Base-by-base conservation (phyloP, 306 rosid species). In the Comarum palustre region DNA sequence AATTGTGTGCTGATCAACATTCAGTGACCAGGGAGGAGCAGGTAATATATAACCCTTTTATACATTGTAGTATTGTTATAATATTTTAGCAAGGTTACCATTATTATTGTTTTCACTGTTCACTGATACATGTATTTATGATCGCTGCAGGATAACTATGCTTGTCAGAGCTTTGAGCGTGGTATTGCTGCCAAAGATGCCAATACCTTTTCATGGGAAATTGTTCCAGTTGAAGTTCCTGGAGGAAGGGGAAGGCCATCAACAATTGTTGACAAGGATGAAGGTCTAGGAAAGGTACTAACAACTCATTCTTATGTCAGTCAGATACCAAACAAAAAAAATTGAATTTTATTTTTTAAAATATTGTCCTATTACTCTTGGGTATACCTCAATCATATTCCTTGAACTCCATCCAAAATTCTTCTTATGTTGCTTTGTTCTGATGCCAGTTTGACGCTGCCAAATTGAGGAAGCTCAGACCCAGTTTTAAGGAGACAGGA, bases 231-330 rank as follows among this genome's bases (percentile, higher is more conserved):
- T 84, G 97, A 95, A 77, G 99, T 95, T 82, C 84, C 96, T 47
- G 99, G 96, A 47, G 99, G 99, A 62, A 91, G 96, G 86, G 99
- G 97, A 79, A 95, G 57, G 75, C 99, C 99, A 74, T 82, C 97
- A 38, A 88, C 85, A 5, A 61, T 83, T 54, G 90, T 95, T 59
- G 90, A 88, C 67, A 88, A 82, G 83, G 99, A 95, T 72, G 99
- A 95, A 79, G 96, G 97, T 72, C 81, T 87, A 22, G 99, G 97
- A 75, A 95, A 92, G 97, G 99, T 95, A 83, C 24, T 29, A 72
- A n/a, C 29, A 32, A 20, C 20, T 70, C 10, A 3, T 64, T 57
- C 29, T 64, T 72, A 39, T 50, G 52, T 72, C 62, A 66, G 64
- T 67, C 22, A 24, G 14, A 38, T 20, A 54, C 47, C n/a, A 27